These are phyloP conservation scores for Venturia oleaginea DNA, from an alignment of 2,329 filamentous ascomycete species.

Conservation along the genomic window DNA sequence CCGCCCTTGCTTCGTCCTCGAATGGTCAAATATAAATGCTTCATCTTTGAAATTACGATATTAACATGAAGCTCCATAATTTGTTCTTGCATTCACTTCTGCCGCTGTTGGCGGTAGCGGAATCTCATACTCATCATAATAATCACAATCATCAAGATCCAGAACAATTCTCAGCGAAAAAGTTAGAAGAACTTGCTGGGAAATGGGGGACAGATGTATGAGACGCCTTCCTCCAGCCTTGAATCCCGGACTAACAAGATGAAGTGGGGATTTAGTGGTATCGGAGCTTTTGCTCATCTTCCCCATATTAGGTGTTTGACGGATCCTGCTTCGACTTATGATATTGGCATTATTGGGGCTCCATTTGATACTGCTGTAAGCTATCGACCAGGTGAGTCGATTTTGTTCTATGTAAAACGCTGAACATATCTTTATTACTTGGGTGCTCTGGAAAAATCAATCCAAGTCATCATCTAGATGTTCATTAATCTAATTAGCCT, in stretches of 20 bases:
- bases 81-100: neutral
- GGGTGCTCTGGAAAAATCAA: neutral
- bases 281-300: conserved; percentile 47
- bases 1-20: neutral
- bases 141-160: conserved; percentile 6
- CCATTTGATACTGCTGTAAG: conserved; percentile 42
- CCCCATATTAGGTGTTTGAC: conserved; percentile 40
- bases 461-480: neutral
- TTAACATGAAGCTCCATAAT: neutral
- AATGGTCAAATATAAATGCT: neutral
- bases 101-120: neutral
- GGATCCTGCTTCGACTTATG: conserved; percentile 34
- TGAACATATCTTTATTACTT: neutral
- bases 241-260: neutral
- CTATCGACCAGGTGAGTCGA: conserved; percentile 32
- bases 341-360: conserved; percentile 41
- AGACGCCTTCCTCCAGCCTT: neutral
- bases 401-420: neutral
- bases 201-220: conserved; percentile 35
- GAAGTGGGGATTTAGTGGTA: conserved; percentile 61
- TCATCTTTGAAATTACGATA: neutral
- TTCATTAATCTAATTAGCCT: neutral
- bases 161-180: conserved; percentile 2
- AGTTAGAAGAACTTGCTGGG: conserved; percentile 15
- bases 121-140: neutral